Conservation (phyloP, 2,329 filamentous ascomycete genomes). For the Xylariaceae sp. region DNA sequence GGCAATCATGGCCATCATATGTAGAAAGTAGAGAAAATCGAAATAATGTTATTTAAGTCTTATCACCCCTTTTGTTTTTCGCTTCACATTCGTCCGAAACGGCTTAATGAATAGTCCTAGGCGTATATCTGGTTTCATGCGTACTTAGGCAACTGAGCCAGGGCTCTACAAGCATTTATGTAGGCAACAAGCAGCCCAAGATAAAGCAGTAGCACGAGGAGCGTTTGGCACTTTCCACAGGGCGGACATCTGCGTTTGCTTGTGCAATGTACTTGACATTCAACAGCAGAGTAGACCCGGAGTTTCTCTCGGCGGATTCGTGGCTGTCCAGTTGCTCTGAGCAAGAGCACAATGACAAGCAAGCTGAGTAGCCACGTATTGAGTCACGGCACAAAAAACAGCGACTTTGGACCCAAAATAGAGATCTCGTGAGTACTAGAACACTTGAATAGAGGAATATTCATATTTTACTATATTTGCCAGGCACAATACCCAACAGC, state of each 20-base stretch:
- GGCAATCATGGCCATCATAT: conserved; percentile 9
- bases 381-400: neutral
- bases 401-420: too few relatives aligned
- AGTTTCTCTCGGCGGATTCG: neutral
- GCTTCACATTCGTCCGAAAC: too few relatives aligned
- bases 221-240: neutral
- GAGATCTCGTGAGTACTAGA: too few relatives aligned
- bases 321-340: neutral
- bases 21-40: conserved; percentile 9
- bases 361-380: too few relatives aligned
- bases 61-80: too few relatives aligned
- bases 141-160: too few relatives aligned
- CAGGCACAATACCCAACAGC: too few relatives aligned
- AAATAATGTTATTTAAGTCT: conserved; percentile 14
- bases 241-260: neutral
- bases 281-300: neutral
- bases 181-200: neutral
- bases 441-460: too few relatives aligned
- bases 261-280: neutral
- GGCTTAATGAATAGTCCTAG: too few relatives aligned
- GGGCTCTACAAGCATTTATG: too few relatives aligned
- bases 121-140: too few relatives aligned
- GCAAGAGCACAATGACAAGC: neutral
- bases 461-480: too few relatives aligned
- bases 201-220: neutral